phyloP scores from a whole-genome alignment of 1,139 yeast species.

The Arxiozyma slooffiae region DNA sequence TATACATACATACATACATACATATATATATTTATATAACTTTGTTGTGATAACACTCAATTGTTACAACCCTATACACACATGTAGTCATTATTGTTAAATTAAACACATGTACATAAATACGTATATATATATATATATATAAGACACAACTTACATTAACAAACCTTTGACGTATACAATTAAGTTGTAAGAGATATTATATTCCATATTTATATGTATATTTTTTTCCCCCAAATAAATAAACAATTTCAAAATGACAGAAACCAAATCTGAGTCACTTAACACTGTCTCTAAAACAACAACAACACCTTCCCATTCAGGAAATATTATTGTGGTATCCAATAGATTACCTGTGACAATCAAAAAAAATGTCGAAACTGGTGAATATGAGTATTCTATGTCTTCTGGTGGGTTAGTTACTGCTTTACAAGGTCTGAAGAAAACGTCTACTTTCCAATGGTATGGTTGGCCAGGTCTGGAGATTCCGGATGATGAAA shows the following conservation, averaged over 20 bases:
- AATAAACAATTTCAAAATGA: neutral
- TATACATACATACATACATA: too few relatives aligned
- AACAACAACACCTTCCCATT: conserved; percentile 1
- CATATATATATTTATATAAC: too few relatives aligned
- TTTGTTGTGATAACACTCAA: too few relatives aligned
- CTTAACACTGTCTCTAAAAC: neutral
- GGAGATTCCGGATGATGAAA: conserved; percentile 73
- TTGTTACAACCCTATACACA: too few relatives aligned
- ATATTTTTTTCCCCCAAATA: neutral
- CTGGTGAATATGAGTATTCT: conserved; percentile 59
- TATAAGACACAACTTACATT: neutral
- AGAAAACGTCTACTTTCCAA: conserved; percentile 75
- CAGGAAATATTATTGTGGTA: conserved; percentile 77
- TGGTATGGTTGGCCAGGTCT: conserved; percentile 99
- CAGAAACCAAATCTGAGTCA: neutral
- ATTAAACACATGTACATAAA: too few relatives aligned
- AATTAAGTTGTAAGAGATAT: neutral
- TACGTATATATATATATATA: too few relatives aligned
- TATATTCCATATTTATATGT: too few relatives aligned
- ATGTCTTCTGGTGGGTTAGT: conserved; percentile 98
- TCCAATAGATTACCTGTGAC: conserved; percentile 95
- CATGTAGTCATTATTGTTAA: too few relatives aligned
- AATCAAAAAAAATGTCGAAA: conserved; percentile 48
- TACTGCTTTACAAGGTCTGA: conserved; percentile 87
- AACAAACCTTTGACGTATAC: neutral